phyloP scores from a whole-genome alignment of 2,329 filamentous ascomycete species.

The Elsinoe perseae region DNA sequence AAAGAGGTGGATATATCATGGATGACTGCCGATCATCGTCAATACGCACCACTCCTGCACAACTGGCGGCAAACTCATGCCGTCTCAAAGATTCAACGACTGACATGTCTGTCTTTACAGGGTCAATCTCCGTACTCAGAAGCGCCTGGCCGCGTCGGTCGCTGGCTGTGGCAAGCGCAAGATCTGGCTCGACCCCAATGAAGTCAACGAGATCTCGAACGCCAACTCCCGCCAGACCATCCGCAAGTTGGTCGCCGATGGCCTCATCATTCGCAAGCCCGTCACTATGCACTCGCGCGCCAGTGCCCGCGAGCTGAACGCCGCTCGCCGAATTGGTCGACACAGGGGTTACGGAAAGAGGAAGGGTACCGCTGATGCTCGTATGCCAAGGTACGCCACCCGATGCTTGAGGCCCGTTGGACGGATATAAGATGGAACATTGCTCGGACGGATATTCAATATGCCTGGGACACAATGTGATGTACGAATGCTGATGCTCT shows the following conservation, averaged over 20 bases:
- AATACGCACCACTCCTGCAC: not conserved
- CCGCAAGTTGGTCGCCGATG: slow-evolving; percentile 99
- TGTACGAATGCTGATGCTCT: slow-evolving; percentile 26
- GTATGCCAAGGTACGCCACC: slow-evolving; percentile 85
- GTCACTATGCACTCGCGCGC: slow-evolving; percentile 99
- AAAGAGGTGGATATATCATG: not conserved
- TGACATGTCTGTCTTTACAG: slow-evolving; percentile 44
- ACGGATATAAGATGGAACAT: not conserved
- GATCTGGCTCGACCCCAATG: slow-evolving; percentile 99
- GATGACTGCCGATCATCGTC: not conserved
- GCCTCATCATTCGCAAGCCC: slow-evolving; percentile 99
- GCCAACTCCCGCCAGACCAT: slow-evolving; percentile 99
- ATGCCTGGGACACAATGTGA: slow-evolving; percentile 10
- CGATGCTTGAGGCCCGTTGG: slow-evolving; percentile 14
- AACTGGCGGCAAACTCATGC: not conserved
- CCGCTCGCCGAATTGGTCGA: slow-evolving; percentile 87
- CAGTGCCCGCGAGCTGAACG: slow-evolving; percentile 90
- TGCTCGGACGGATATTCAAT: slow-evolving; percentile 5
- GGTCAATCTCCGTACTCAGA: slow-evolving; percentile 99
- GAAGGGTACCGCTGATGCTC: slow-evolving; percentile 99
- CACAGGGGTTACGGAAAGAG: slow-evolving; percentile 99
- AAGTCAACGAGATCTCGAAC: slow-evolving; percentile 98
- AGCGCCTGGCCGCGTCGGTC: slow-evolving; percentile 98
- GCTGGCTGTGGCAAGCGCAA: slow-evolving; percentile 99
- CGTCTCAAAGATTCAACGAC: slow-evolving; percentile 6